Evolutionary conservation across 179 eudicot species (phyloP).

Genomic region (Dionaea muscipula): DNA sequence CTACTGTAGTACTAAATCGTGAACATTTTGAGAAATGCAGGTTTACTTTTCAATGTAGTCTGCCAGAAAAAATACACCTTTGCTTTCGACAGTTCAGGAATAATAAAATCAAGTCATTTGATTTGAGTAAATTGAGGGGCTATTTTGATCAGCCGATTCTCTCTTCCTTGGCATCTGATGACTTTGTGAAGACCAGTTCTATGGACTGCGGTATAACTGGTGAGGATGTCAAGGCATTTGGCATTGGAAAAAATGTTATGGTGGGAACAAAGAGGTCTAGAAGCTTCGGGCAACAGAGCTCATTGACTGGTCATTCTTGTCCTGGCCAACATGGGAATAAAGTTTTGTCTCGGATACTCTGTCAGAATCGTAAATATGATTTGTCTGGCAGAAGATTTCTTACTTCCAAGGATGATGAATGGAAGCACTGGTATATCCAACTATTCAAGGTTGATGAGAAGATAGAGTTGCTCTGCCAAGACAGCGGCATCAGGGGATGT

Average conservation of each 20-base stretch:
- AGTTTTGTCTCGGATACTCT: slow-evolving; percentile 17
- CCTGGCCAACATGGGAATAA: slow-evolving; percentile 16
- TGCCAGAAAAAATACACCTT: slow-evolving; percentile 56
- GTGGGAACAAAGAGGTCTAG: slow-evolving; percentile 59
- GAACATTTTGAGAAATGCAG: slow-evolving; percentile 76
- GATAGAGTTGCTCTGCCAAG: slow-evolving; percentile 77
- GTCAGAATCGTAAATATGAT: slow-evolving; percentile 27
- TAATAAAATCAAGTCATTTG: slow-evolving; percentile 72
- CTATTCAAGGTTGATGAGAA: slow-evolving; percentile 43
- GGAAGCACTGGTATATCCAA: slow-evolving; percentile 16
- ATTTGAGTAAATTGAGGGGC: slow-evolving; percentile 69
- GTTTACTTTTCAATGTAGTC: slow-evolving; percentile 35
- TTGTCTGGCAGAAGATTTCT: slow-evolving; percentile 21
- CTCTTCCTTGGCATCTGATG: slow-evolving; percentile 44
- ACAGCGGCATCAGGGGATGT: slow-evolving; percentile 92
- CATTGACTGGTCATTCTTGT: slow-evolving; percentile 15
- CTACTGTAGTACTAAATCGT: slow-evolving; percentile 71
- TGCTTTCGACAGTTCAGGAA: slow-evolving; percentile 75
- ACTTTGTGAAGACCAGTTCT: slow-evolving; percentile 16
- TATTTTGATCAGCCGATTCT: slow-evolving; percentile 71
- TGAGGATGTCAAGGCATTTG: slow-evolving; percentile 37
- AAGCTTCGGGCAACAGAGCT: slow-evolving; percentile 25
- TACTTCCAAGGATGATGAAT: slow-evolving; percentile 27
- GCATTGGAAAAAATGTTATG: slow-evolving; percentile 33
- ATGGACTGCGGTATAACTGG: slow-evolving; percentile 19